A percentile compares a stretch with the other conserved stretches of the same genome.
phyloP scores from a whole-genome alignment of 345 rosid genomes.

The Clausena lansium region DNA sequence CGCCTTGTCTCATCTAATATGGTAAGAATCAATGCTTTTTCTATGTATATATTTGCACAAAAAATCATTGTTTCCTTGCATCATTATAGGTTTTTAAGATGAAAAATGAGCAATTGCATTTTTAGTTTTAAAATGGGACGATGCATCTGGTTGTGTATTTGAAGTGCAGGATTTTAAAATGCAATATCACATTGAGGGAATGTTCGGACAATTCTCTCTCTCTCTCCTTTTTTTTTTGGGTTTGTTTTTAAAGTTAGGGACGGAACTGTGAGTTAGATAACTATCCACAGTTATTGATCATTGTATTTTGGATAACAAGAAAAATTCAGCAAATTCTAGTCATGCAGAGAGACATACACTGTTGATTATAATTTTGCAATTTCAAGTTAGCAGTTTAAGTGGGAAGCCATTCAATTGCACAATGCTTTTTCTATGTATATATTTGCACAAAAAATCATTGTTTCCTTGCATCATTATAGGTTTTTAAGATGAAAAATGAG shows the following conservation, averaged over 20 bases:
- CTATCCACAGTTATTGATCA: background rate
- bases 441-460: too few relatives aligned
- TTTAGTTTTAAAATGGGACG: background rate
- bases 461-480: too few relatives aligned
- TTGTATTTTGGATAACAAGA: background rate
- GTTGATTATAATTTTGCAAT: too few relatives aligned
- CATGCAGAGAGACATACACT: background rate
- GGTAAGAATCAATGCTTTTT: constrained; percentile 33
- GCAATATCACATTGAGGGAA: too few relatives aligned
- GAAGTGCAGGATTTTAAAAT: too few relatives aligned
- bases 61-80: too few relatives aligned
- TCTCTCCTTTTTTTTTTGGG: too few relatives aligned
- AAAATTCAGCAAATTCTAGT: background rate
- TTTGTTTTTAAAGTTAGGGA: background rate
- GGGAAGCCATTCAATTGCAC: background rate
- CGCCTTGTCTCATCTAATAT: constrained; percentile 42
- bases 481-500: background rate
- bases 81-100: background rate
- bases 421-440: background rate
- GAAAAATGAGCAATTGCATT: background rate
- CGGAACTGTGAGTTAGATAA: background rate
- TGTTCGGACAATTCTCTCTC: too few relatives aligned
- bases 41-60: background rate
- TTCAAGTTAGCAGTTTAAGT: too few relatives aligned
- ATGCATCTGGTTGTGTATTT: background rate